Evolutionary conservation across 1,139 yeast genomes (phyloP).

Genomic region (Nakaseomyces kungkrabaensis): DNA sequence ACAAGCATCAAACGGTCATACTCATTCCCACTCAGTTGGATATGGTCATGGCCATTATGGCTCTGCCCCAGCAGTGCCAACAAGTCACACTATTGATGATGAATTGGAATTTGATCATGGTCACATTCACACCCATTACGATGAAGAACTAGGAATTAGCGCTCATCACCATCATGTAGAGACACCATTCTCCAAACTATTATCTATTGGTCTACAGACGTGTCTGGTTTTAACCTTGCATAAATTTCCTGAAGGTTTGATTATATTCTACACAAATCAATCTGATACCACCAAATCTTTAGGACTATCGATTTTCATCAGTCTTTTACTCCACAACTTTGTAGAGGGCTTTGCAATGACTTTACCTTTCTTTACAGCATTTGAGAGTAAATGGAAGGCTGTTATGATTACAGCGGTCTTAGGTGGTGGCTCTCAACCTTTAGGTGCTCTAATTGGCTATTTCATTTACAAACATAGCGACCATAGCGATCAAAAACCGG

Average conservation of each 20-base stretch:
- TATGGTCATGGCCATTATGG: not conserved
- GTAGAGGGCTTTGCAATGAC: constrained; percentile 97
- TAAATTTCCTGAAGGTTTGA: constrained; percentile 90
- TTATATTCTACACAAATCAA: constrained; percentile 42
- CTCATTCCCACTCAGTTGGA: not conserved
- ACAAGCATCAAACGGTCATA: not conserved
- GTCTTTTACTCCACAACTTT: constrained; percentile 79
- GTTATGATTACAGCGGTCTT: constrained; percentile 52
- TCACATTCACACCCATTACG: not conserved
- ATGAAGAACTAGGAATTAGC: constrained; percentile 2
- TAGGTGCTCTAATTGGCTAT: constrained; percentile 75
- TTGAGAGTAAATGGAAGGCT: constrained; percentile 54
- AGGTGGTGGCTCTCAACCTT: constrained; percentile 81
- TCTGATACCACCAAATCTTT: constrained; percentile 42
- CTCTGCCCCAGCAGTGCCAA: not conserved
- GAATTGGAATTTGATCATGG: not conserved
- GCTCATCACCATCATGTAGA: constrained; percentile 75
- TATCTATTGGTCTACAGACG: constrained; percentile 85
- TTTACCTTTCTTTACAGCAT: constrained; percentile 72
- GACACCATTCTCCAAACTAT: constrained; percentile 64
- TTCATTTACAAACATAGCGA: constrained; percentile 38
- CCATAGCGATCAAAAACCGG: constrained; percentile 5
- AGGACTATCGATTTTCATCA: constrained; percentile 73
- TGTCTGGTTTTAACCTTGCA: constrained; percentile 80
- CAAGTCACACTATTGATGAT: not conserved